Conservation (phyloP, 2,329 filamentous ascomycete genomes). For the Aspergillus pseudoviridinutans region DNA sequence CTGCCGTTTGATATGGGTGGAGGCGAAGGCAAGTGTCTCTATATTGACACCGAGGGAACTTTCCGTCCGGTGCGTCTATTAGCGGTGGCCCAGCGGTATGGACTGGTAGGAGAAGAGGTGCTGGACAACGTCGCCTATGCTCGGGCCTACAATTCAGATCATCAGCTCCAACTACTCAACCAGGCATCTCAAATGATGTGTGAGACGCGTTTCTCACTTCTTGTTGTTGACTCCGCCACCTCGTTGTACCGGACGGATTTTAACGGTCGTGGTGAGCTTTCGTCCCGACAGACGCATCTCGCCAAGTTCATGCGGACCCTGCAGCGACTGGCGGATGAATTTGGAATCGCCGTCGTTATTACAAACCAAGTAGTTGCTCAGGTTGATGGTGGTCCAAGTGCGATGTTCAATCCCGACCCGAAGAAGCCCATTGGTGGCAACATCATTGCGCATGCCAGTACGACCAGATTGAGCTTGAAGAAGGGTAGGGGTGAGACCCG, state of each 20-base stretch:
- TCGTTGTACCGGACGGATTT: conserved; percentile 96
- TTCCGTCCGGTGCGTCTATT: conserved; percentile 89
- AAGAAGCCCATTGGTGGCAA: conserved; percentile 99
- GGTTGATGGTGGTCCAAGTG: conserved; percentile 89
- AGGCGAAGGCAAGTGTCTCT: conserved; percentile 95
- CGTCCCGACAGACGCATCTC: conserved; percentile 68
- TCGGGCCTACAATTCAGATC: conserved; percentile 96
- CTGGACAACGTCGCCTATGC: conserved; percentile 98
- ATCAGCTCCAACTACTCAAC: conserved; percentile 90
- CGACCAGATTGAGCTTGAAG: conserved; percentile 88
- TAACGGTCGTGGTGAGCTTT: conserved; percentile 91
- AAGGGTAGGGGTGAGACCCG: conserved; percentile 93
- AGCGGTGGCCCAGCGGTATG: conserved; percentile 89
- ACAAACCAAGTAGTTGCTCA: conserved; percentile 99
- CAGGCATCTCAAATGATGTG: conserved; percentile 99
- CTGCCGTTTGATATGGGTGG: conserved; percentile 98
- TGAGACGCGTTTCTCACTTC: conserved; percentile 91
- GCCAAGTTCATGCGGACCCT: conserved; percentile 49
- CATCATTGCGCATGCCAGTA: conserved; percentile 97
- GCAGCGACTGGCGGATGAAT: conserved; percentile 60
- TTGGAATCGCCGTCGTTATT: conserved; percentile 96
- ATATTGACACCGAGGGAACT: conserved; percentile 97
- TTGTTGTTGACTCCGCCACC: conserved; percentile 94
- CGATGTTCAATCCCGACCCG: conserved; percentile 99
- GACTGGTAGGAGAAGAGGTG: conserved; percentile 92